A percentile compares a stretch with the other conserved stretches of the same genome.
Conservation (phyloP, 2,329 filamentous ascomycete genomes). For the Byssochlamys sp. region DNA sequence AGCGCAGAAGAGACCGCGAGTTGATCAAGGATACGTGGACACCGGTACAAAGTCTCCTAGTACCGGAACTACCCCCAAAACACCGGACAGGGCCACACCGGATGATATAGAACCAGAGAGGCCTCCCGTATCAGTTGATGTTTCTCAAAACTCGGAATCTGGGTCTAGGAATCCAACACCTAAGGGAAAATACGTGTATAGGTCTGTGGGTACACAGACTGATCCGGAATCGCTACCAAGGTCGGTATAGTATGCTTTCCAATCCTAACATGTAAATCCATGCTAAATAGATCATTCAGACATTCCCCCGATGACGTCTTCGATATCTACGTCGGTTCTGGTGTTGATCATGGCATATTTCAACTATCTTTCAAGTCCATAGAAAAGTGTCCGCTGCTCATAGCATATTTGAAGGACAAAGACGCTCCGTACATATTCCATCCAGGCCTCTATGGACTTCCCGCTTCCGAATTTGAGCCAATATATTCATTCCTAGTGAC, state of each 20-base stretch:
- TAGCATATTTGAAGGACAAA: neutral
- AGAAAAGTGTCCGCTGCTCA: neutral
- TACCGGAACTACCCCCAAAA: neutral
- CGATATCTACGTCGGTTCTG: slow-evolving; percentile 1
- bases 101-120: neutral
- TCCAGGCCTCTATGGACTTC: neutral
- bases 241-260: neutral
- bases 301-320: neutral
- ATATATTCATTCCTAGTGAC: slow-evolving; percentile 2
- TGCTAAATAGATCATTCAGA: neutral
- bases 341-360: neutral
- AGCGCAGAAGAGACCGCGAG: neutral
- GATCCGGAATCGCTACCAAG: neutral
- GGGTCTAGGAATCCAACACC: neutral
- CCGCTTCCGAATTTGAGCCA: slow-evolving; percentile 1
- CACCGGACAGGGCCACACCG: neutral
- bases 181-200: neutral
- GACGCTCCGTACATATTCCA: neutral
- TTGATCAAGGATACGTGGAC: neutral
- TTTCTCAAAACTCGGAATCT: neutral
- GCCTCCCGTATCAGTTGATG: neutral
- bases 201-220: neutral
- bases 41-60: neutral
- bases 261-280: neutral
- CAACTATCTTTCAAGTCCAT: neutral